phyloP scores from a whole-genome alignment of 1,139 yeast genomes.

The Lodderomyces orthopsilosis region DNA sequence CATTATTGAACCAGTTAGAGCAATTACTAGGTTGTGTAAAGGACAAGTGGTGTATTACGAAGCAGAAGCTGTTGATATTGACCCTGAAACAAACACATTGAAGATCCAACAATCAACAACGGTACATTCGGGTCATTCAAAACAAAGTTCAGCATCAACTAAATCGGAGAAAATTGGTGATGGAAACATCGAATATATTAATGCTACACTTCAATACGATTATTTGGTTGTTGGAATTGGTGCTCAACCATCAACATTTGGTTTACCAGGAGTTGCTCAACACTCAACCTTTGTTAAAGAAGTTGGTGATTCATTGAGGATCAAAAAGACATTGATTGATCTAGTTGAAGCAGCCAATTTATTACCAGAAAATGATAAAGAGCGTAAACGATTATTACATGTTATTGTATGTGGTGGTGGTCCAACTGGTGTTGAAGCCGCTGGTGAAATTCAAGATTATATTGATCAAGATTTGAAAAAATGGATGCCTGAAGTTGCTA shows the following conservation, averaged over 20 bases:
- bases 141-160: slow-evolving; percentile 46
- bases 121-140: slow-evolving; percentile 49
- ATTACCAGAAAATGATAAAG: slow-evolving; percentile 67
- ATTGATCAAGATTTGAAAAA: slow-evolving; percentile 83
- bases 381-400: slow-evolving; percentile 74
- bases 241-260: slow-evolving; percentile 86
- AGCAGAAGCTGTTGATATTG: slow-evolving; percentile 85
- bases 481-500: slow-evolving; percentile 84
- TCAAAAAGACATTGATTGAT: slow-evolving; percentile 72
- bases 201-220: slow-evolving; percentile 59
- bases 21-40: slow-evolving; percentile 61
- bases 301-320: slow-evolving; percentile 73
- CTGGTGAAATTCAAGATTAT: slow-evolving; percentile 92
- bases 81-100: slow-evolving; percentile 40
- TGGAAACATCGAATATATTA: slow-evolving; percentile 41
- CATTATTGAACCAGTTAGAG: slow-evolving; percentile 79
- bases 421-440: slow-evolving; percentile 94
- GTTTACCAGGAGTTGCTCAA: slow-evolving; percentile 88
- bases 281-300: slow-evolving; percentile 84
- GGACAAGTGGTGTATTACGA: slow-evolving; percentile 82
- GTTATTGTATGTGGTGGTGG: slow-evolving; percentile 94
- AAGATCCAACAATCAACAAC: slow-evolving; percentile 38
- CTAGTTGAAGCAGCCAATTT: slow-evolving; percentile 79
- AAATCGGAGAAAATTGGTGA: slow-evolving; percentile 32
- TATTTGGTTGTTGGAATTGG: slow-evolving; percentile 87